Base-by-base conservation (phyloP, 2,329 filamentous ascomycete genomes). In the Akanthomyces muscarius region DNA sequence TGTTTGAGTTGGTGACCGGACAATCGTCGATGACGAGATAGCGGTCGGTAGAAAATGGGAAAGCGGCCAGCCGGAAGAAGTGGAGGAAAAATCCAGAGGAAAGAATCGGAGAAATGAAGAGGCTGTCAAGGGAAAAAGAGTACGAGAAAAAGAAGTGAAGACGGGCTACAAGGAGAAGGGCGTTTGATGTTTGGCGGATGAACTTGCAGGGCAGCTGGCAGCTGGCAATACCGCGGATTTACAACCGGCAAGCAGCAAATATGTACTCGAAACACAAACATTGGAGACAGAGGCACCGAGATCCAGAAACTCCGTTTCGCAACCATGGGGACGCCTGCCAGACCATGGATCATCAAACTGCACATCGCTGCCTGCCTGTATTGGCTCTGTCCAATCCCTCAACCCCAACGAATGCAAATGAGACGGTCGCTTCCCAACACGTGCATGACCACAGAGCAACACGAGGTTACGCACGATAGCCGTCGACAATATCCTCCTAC, bases 261-360 rank as follows among this genome's bases (percentile, higher is more conserved):
- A n/a, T n/a, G 13, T 38, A 54, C 50, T 61, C 58, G 58, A 61
- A 61, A 61, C 58, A 47, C 44, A 54, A 61, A 61, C 41, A 61
- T 61, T 52, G 58, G 58, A 50, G 50, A 25, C 58, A 41, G 36
- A 51, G 56, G 14, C 45, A 30, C 56, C 25, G 21, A 28, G 45
- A 28, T 16, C 23, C 45, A 59, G 18, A 14, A 25, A 2, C 48
- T 54, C 50, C 58, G 53, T 61, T 18, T 28, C 33, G 50, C 58
- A 41, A 36, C 13, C 38, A 53, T 45, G 38, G 58, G 25, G 45
- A 38, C 25, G 48, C 58, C 38, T 61, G 48, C 38, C 38, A 45
- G 45, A 44, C 56, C 53, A 30, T n/a, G 16, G 23, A 56, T 50
- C 21, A 41, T 59, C 44, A 28, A 59, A 28, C 45, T 38, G 25